Conservation (phyloP, 2,329 filamentous ascomycete species). For the Aspergillus sp. region DNA sequence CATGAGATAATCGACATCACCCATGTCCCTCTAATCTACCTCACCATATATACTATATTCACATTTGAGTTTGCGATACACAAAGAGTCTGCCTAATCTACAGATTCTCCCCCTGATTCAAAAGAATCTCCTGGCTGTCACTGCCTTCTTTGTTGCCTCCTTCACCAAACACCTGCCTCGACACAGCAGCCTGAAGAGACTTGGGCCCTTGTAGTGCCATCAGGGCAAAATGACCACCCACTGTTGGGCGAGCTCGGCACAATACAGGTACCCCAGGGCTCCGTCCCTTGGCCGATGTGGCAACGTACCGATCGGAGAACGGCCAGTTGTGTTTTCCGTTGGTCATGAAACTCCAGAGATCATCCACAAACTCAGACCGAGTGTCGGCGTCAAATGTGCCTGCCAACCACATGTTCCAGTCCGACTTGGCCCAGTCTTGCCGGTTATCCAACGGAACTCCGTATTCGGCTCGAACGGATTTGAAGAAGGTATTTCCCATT, state of each 20-base stretch:
- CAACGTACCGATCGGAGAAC: conserved; percentile 47
- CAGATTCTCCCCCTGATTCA: conserved; percentile 20
- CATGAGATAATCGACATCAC: too few species aligned
- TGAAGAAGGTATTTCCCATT: conserved; percentile 43
- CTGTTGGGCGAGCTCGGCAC: conserved; percentile 45
- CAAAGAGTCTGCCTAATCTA: neutral
- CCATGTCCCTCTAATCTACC: neutral
- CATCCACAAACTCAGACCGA: conserved; percentile 40
- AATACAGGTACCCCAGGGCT: conserved; percentile 35
- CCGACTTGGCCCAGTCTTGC: conserved; percentile 47
- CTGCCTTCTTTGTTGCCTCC: neutral
- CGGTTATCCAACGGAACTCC: conserved; percentile 45
- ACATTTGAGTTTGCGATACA: neutral
- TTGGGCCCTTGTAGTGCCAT: conserved; percentile 40
- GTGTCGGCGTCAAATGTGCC: conserved; percentile 34
- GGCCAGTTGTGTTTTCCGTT: conserved; percentile 48
- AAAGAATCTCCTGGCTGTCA: neutral
- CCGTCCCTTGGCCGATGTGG: conserved; percentile 34
- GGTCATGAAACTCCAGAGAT: conserved; percentile 46
- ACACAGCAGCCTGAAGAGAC: conserved; percentile 24
- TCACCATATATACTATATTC: neutral
- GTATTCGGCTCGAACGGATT: conserved; percentile 36
- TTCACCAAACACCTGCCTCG: neutral
- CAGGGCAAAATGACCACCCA: conserved; percentile 48
- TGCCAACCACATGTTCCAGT: conserved; percentile 50